Evolutionary conservation across 257 asterid genomes (phyloP).

Genomic region (Catharanthus roseus): DNA sequence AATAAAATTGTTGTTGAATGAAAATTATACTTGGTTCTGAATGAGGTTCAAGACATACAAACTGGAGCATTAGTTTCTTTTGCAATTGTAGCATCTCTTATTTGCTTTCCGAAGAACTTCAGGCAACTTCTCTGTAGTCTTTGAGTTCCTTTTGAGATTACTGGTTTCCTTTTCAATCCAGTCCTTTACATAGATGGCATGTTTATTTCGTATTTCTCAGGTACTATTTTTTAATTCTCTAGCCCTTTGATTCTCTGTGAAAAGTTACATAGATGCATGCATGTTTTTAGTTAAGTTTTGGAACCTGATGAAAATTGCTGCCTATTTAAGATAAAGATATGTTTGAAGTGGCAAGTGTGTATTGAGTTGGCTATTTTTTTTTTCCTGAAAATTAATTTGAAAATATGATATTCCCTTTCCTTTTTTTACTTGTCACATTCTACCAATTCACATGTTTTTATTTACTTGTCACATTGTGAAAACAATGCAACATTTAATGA

Average conservation of each 20-base stretch:
- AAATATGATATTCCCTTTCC: too few relatives aligned
- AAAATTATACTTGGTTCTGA: background rate
- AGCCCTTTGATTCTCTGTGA: background rate
- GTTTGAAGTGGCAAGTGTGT: too few relatives aligned
- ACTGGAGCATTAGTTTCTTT: background rate
- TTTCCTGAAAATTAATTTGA: too few relatives aligned
- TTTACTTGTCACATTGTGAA: too few relatives aligned
- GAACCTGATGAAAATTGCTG: too few relatives aligned
- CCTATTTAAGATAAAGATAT: too few relatives aligned
- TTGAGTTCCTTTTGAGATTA: background rate
- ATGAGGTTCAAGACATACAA: background rate
- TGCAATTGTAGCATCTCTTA: background rate
- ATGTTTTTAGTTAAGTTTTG: too few relatives aligned
- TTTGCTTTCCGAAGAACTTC: background rate
- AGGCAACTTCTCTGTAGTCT: background rate
- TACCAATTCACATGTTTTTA: too few relatives aligned
- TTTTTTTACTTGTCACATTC: too few relatives aligned
- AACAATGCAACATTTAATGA: too few relatives aligned
- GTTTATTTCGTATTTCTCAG: background rate
- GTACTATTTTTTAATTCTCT: background rate
- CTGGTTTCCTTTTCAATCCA: background rate
- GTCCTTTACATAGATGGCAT: background rate
- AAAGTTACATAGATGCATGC: background rate
- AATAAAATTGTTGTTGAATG: background rate
- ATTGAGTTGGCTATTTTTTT: too few relatives aligned